Conservation (phyloP, 2,329 filamentous ascomycete species). For the Pseudogymnoascus sp. region DNA sequence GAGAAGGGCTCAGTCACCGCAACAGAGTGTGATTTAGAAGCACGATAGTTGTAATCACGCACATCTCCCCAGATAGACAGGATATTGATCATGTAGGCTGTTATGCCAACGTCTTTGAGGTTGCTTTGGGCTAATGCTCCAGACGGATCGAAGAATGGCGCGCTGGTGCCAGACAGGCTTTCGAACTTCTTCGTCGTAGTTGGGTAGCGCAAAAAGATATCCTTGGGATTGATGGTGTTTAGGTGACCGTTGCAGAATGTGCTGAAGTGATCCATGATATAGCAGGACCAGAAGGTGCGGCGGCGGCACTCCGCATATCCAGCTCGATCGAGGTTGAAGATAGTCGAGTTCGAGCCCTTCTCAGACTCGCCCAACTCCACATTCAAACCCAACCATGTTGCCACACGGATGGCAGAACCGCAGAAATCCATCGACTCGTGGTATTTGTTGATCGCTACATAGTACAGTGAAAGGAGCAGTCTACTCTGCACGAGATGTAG, state of each 20-base stretch:
- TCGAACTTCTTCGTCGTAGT: conserved; percentile 55
- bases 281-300: conserved; percentile 65
- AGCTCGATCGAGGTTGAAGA: conserved; percentile 47
- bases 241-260: conserved; percentile 46
- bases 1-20: conserved; percentile 25
- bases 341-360: conserved; percentile 34
- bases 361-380: conserved; percentile 47
- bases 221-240: conserved; percentile 52
- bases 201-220: conserved; percentile 60
- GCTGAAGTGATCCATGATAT: conserved; percentile 60
- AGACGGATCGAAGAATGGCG: conserved; percentile 53
- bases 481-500: conserved; percentile 60
- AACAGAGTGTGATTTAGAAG: conserved; percentile 35
- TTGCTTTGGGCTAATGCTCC: conserved; percentile 32
- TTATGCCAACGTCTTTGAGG: conserved; percentile 35
- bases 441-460: conserved; percentile 52
- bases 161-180: conserved; percentile 45
- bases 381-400: conserved; percentile 54
- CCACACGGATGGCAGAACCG: conserved; percentile 52
- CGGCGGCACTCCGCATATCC: conserved; percentile 59
- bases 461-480: conserved; percentile 59
- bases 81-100: conserved; percentile 55
- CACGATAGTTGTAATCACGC: conserved; percentile 49
- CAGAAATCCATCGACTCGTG: conserved; percentile 56
- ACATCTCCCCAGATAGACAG: conserved; percentile 59